Evolutionary conservation across 1,139 yeast genomes (phyloP), one percentile per base, ranked within the genome.

Genomic region (Hansenula lynferdii): DNA sequence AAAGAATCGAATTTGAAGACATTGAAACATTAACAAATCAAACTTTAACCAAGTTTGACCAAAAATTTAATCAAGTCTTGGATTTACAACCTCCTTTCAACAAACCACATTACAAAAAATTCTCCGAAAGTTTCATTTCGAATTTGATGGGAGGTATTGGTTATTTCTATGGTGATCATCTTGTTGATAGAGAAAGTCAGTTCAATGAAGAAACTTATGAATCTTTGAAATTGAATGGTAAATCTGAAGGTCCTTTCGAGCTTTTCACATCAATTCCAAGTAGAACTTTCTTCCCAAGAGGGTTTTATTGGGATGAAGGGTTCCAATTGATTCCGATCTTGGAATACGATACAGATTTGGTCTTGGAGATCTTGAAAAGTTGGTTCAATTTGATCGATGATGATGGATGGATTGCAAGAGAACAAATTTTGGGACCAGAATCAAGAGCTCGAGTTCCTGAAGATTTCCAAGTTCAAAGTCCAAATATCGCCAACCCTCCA

Each of bases 291-390:
- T 92, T 92, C 62, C 97, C 98, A 8, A 72, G 98, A 47, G 99
- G 99, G 0, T 92, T 92, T 56, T 86, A 86, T 56, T 92, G 99
- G 99, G 99, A 94, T 61, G 98, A 94, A 63, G 99, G 99, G 0
- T 92, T 92, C 62, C 96, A 92, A 58, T 68, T 92, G 45, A 67
- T 90, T 29, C 96, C 96, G 4, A 67, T 92, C 27, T 61, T 86
- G 47, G 81, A 83, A 37, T 90, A 83, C 58, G 98, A 92, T 59
- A 75, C 87, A 9, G 96, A 89, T 55, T 67, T 92, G 33, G 87
- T 81, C 0, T 66, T 90, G 43, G 96, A 87, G 48, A 80, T 92
- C 21, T 59, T 89, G 43, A 74, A 82, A 53, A 85, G 96, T 34
- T 92, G 99, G 99, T 84, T 92, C 57, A 64, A 74, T 30, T 64